Evolutionary conservation across 768 basidiomycete genomes (phyloP).

Genomic region (Tylopilus sp.): DNA sequence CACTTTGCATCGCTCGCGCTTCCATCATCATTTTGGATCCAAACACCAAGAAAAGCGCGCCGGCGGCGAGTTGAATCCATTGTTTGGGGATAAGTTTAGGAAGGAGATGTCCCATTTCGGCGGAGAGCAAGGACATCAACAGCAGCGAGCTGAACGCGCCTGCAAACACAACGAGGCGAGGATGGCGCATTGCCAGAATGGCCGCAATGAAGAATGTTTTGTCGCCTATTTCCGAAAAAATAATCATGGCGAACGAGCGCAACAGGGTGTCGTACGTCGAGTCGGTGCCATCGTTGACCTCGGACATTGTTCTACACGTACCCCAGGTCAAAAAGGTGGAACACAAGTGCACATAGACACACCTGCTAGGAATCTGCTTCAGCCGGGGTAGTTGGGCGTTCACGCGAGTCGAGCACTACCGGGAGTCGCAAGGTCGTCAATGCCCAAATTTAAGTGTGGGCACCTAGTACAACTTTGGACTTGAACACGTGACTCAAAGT

Average conservation of each 20-base stretch:
- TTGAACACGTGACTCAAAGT: constrained; percentile 1
- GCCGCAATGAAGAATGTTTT: constrained; percentile 90
- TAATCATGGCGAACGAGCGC: constrained; percentile 87
- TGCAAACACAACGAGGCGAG: constrained; percentile 77
- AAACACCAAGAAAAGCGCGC: constrained; percentile 84
- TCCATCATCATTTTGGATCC: constrained; percentile 89
- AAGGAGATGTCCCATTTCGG: constrained; percentile 88
- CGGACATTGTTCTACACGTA: constrained; percentile 17
- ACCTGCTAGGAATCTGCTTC: constrained; percentile 4
- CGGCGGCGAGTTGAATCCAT: constrained; percentile 72
- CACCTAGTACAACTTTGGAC: not conserved
- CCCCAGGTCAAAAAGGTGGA: not conserved
- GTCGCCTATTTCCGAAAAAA: constrained; percentile 92
- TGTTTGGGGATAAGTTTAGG: constrained; percentile 71
- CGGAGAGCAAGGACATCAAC: constrained; percentile 92
- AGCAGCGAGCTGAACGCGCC: constrained; percentile 87
- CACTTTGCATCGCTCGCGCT: constrained; percentile 72
- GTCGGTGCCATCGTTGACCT: constrained; percentile 11
- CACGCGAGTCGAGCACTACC: not conserved
- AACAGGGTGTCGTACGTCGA: constrained; percentile 47
- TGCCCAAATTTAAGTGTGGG: not conserved
- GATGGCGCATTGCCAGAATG: constrained; percentile 90
- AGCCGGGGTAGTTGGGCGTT: not conserved
- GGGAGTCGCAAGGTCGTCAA: not conserved
- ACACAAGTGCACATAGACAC: not conserved